Base-by-base conservation (phyloP, 192 early-diverging fungal species). In the Backusella macrospora region DNA sequence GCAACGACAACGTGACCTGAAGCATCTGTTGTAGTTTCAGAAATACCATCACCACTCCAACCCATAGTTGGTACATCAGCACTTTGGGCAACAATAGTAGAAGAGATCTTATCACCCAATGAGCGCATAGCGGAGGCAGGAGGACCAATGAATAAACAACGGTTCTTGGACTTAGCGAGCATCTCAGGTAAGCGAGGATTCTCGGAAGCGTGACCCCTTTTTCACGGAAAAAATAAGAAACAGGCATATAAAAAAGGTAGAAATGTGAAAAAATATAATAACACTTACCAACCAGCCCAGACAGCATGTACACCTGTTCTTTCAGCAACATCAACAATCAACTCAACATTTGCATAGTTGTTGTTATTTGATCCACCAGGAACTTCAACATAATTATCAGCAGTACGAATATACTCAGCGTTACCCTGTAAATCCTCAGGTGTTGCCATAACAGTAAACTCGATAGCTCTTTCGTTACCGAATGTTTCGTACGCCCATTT, bases 61-160 rank as follows among this genome's bases (percentile, higher is more conserved):
- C 89, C 89, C 87, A 98, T 95, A 47, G 96, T 98, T 59, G 98
- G 98, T 37, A 99, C 96, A 48, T 98, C 80, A 45, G 98, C 98
- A 71, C 91, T 92, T 85, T 99, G 98, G 21, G 98, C 98, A 29
- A 99, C 98, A 73, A 99, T 98, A 6, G 98, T 98, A 34, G 98
- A 99, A 15, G 98, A 97, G 77, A 99, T 99, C 82, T 99, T 99
- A 84, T 99, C 98, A 72, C 98, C 98, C 42, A 99, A 85, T n/a
- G 96, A 92, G 59, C 98, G 91, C 98, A 99, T 99, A 44, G 98
- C 95, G 13, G 92, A 93, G 7, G 95, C 90, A 3, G 98, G 96
- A 37, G 98, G 98, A 71, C 98, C 98, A 72, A 99, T 97, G 75
- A 99, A 99, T 62, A 97, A 90, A 73, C 94, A 89, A 73, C 91